Base-by-base conservation (phyloP, 1,139 yeast species). In the Nematodospora anomalae region DNA sequence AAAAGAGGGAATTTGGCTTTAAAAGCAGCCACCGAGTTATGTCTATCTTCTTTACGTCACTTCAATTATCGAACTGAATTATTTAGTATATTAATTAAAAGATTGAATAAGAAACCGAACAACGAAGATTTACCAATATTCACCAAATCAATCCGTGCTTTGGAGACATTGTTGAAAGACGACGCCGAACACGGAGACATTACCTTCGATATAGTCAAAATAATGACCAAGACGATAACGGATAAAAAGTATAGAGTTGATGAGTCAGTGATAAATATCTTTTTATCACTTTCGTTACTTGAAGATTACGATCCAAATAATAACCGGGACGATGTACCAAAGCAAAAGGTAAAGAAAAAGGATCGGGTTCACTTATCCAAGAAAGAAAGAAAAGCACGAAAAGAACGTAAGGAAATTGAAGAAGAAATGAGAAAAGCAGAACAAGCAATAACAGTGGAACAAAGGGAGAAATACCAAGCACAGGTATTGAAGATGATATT, bases 361-460 rank as follows among this genome's bases (percentile, higher is more conserved):
- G 95, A 92, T 57, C 72, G 97, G 49, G 87, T 86, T 5, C 96
- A 90, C 65, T 63, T 90, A 38, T 82, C 95, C 9, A 92, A 90
- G 61, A 86, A 85, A 57, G 92, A 90, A 61, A 75, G 85, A 49
- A 92, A 92, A 53, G 83, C 80, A 12, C 75, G 96, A 47, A 90
- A 89, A 55, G 97, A 90, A 55, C 72, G 84, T 52, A 86, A 84
- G 51, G 80, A 74, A 46, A 90, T 92, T 44, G 97, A 90, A 46
- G 88, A 85, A 52, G 98, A 92, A 60, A 71, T 89, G 79, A 74
- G 83, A 48, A 76, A 71, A 45, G 97, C 97, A 3, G 96, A 92
- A 58, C 84, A 81, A 44, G 84, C 90, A 1, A 82, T 92, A 4
- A 83, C 96, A 1, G 81, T 81, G 3, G 94, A 89, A 58, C 92